phyloP scores from a whole-genome alignment of 352 stramenopile genomes.

The Globisporangium paroecandrum region DNA sequence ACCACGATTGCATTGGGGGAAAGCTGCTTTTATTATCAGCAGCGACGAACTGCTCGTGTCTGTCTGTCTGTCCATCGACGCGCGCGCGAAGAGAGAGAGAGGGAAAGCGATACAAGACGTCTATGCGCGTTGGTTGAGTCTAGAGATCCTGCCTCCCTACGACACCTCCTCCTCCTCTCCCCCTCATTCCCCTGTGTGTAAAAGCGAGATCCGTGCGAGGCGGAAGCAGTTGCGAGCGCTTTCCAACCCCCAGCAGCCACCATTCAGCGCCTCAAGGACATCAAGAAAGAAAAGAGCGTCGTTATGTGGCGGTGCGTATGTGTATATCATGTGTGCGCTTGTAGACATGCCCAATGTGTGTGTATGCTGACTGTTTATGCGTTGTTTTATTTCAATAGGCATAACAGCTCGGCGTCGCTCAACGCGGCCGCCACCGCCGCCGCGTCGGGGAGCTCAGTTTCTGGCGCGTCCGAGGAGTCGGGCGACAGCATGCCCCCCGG shows the following conservation, averaged over 20 bases:
- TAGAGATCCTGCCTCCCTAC: not conserved
- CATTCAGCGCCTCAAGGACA: constrained; percentile 22
- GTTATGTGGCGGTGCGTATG: constrained; percentile 18
- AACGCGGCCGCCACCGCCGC: not conserved
- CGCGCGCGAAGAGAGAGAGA: not conserved
- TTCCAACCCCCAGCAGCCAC: constrained; percentile 2
- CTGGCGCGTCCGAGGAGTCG: constrained; percentile 6
- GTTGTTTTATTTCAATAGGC: constrained; percentile 4
- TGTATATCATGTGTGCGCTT: not conserved
- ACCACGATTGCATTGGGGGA: not conserved
- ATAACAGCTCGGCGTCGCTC: constrained; percentile 22
- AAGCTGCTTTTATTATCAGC: constrained; percentile 1
- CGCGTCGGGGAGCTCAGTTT: not conserved
- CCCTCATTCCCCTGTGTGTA: constrained; percentile 2
- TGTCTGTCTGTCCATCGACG: constrained; percentile 1
- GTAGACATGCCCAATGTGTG: not conserved
- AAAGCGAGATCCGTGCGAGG: constrained; percentile 7
- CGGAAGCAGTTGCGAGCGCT: constrained; percentile 4
- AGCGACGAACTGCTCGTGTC: not conserved
- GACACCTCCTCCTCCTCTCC: not conserved
- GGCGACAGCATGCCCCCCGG: constrained; percentile 55
- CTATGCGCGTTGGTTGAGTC: not conserved
- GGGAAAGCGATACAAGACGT: not conserved
- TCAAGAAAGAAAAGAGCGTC: constrained; percentile 20
- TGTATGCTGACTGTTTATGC: not conserved